Conservation (phyloP, 768 basidiomycete genomes). For the Tricholoma matsutake region DNA sequence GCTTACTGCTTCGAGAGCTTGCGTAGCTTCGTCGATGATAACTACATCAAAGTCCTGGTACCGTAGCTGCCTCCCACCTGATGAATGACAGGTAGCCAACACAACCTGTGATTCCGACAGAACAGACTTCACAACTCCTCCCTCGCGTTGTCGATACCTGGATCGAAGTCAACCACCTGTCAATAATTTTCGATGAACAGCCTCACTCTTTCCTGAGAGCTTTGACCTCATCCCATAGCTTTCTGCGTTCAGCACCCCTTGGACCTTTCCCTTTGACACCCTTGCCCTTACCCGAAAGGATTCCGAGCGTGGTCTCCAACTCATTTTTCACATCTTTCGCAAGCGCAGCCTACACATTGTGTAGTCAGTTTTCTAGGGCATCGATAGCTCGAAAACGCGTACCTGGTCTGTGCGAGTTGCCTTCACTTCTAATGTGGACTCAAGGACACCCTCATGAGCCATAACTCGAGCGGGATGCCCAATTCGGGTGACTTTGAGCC, state of each 20-base stretch:
- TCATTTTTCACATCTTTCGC: slow-evolving; percentile 90
- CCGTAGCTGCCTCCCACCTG: slow-evolving; percentile 79
- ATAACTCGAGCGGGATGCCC: slow-evolving; percentile 96
- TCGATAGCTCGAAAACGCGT: not conserved
- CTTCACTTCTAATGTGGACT: slow-evolving; percentile 71
- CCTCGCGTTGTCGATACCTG: slow-evolving; percentile 88
- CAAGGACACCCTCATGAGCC: slow-evolving; percentile 60
- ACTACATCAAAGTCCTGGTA: slow-evolving; percentile 85
- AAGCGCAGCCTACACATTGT: slow-evolving; percentile 57
- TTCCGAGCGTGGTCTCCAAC: slow-evolving; percentile 62
- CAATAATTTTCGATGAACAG: not conserved
- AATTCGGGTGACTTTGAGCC: slow-evolving; percentile 74
- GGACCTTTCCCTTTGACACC: slow-evolving; percentile 70
- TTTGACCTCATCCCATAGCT: slow-evolving; percentile 84
- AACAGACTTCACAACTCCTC: slow-evolving; percentile 78
- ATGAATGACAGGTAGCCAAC: slow-evolving; percentile 90
- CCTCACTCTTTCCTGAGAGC: slow-evolving; percentile 87
- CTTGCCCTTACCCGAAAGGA: slow-evolving; percentile 71
- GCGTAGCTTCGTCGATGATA: slow-evolving; percentile 97
- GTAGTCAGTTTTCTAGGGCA: slow-evolving; percentile 1
- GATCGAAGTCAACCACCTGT: not conserved
- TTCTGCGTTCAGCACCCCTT: slow-evolving; percentile 70
- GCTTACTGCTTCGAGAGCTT: slow-evolving; percentile 88
- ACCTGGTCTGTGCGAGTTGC: slow-evolving; percentile 73
- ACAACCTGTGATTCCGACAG: slow-evolving; percentile 84